phyloP scores from a whole-genome alignment of 306 rosid species.

The Pyrus pyrifolia region DNA sequence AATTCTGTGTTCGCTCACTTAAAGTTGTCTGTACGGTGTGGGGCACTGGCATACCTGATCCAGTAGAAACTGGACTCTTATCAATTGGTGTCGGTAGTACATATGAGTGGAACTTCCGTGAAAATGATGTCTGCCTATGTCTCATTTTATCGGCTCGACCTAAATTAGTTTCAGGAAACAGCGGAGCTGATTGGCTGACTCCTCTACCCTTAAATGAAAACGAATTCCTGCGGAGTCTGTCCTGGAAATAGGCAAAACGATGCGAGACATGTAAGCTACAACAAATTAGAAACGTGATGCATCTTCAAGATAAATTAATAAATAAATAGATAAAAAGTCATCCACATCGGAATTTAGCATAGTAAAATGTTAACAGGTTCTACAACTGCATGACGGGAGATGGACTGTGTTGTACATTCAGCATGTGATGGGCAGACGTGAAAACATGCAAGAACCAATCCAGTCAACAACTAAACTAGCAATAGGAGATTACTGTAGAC shows the following conservation, averaged over 20 bases:
- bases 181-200: conserved; percentile 91
- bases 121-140: conserved; percentile 59
- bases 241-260: conserved; percentile 45
- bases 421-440: background rate
- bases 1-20: conserved; percentile 43
- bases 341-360: conserved; percentile 7
- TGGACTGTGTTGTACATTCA: background rate
- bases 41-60: conserved; percentile 36
- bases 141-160: conserved; percentile 59
- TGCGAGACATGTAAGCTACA: background rate
- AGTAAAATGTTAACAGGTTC: conserved; percentile 6
- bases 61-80: conserved; percentile 42
- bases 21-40: conserved; percentile 29
- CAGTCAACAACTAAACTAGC: background rate
- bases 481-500: background rate
- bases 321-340: conserved; percentile 1
- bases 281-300: background rate
- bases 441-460: no score
- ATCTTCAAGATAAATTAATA: background rate
- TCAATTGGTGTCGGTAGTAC: conserved; percentile 86
- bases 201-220: conserved; percentile 45
- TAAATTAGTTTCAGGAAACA: conserved; percentile 53
- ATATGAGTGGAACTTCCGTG: conserved; percentile 72
- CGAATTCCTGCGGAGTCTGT: conserved; percentile 40
- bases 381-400: background rate